These are phyloP conservation scores for Biscutella laevigata DNA, from an alignment of 441 rosid species.

Conservation along the genomic window DNA sequence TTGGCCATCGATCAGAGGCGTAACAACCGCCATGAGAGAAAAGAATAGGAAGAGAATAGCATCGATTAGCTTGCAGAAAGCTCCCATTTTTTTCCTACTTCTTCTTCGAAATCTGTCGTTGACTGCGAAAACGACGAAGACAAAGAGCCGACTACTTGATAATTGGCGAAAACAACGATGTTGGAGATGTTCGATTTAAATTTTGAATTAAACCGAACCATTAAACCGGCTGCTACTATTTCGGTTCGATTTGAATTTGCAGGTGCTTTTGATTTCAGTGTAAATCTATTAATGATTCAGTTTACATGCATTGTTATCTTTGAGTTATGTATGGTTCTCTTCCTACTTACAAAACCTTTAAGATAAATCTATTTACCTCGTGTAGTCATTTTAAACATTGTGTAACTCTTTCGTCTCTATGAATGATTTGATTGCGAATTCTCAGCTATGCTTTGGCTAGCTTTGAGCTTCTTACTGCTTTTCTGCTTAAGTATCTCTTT, in stretches of 20 bases:
- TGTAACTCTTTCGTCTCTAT: not conserved
- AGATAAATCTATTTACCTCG: conserved; percentile 15
- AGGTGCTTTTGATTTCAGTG: not conserved
- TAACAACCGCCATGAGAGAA: conserved; percentile 32
- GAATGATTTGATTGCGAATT: not conserved
- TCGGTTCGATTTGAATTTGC: conserved; percentile 9
- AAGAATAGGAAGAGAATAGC: conserved; percentile 43
- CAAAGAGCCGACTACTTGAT: not conserved
- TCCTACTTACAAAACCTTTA: not conserved
- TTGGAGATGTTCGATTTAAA: too few relatives aligned
- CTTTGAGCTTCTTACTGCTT: conserved; percentile 34
- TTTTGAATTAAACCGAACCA: not conserved
- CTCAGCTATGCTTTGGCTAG: conserved; percentile 32
- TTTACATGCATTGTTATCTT: not conserved
- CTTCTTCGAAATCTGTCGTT: conserved; percentile 5
- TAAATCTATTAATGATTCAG: too few relatives aligned
- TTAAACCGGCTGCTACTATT: not conserved
- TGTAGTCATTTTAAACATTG: conserved; percentile 7
- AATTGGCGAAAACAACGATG: not conserved
- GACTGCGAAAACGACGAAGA: not conserved
- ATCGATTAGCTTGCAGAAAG: conserved; percentile 40
- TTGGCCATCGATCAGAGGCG: conserved; percentile 54
- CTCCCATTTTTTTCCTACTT: conserved; percentile 32
- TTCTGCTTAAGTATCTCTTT: conserved; percentile 52
- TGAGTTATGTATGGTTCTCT: not conserved